Evolutionary conservation across 495 filamentous ascomycete genomes (phyloP).

Genomic region (Parachaetomium inaequale): DNA sequence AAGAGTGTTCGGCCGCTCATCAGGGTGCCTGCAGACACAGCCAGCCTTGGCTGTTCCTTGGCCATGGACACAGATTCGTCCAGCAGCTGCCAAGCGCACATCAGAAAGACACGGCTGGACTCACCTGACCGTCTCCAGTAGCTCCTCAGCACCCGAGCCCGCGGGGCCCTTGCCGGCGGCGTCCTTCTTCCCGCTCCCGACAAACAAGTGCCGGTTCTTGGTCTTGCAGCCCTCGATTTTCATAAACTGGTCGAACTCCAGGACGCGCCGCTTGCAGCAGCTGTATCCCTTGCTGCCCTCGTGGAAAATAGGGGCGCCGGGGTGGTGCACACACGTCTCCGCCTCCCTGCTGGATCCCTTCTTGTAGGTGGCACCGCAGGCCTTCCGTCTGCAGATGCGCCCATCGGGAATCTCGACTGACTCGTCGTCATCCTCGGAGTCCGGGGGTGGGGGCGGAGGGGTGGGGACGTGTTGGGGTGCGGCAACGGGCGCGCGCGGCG

Average conservation of each 20-base stretch:
- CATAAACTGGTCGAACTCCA: slow-evolving; percentile 98
- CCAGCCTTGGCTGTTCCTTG: slow-evolving; percentile 33
- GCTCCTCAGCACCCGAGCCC: slow-evolving; percentile 50
- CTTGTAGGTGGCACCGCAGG: slow-evolving; percentile 64
- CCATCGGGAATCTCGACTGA: slow-evolving; percentile 64
- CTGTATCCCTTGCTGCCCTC: slow-evolving; percentile 96
- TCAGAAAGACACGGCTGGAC: slow-evolving; percentile 12
- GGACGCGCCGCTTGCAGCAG: slow-evolving; percentile 90
- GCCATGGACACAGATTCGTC: slow-evolving; percentile 20
- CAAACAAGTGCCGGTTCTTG: slow-evolving; percentile 77
- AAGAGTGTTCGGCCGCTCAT: slow-evolving; percentile 10
- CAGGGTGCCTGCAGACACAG: slow-evolving; percentile 27
- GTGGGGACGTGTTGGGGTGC: slow-evolving; percentile 55
- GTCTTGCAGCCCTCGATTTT: slow-evolving; percentile 86
- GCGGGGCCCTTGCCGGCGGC: slow-evolving; percentile 28
- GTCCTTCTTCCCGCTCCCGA: slow-evolving; percentile 72
- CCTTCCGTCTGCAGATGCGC: slow-evolving; percentile 70
- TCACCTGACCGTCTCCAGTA: slow-evolving; percentile 67
- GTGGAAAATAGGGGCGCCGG: slow-evolving; percentile 86
- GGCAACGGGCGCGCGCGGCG: slow-evolving; percentile 47
- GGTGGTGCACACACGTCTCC: slow-evolving; percentile 83
- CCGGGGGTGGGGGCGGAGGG: slow-evolving; percentile 62
- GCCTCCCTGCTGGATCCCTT: slow-evolving; percentile 57
- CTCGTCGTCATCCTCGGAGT: slow-evolving; percentile 86
- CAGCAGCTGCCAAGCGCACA: slow-evolving; percentile 9